A percentile compares a stretch with the other conserved stretches of the same genome.
Conservation (phyloP, 2,329 filamentous ascomycete species). For the Colletotrichum filicis region DNA sequence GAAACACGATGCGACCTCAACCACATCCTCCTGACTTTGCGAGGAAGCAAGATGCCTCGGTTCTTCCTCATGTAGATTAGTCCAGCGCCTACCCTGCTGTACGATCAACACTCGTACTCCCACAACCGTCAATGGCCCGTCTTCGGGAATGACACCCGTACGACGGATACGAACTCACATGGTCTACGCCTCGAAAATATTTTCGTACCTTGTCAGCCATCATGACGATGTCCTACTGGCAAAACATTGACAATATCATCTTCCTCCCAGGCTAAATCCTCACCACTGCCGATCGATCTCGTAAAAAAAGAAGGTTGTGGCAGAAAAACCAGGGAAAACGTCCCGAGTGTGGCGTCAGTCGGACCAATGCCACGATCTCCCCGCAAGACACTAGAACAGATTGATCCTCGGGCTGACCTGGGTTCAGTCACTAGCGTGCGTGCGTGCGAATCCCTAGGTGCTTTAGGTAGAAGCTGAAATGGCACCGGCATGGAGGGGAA, state of each 20-base stretch:
- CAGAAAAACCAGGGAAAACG: not conserved
- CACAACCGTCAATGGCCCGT: not conserved
- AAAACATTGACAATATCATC: too few species aligned
- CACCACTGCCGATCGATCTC: not conserved
- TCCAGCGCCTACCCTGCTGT: not conserved
- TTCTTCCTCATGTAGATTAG: not conserved
- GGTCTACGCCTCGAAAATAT: not conserved
- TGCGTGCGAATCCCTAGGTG: not conserved
- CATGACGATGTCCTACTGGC: not conserved
- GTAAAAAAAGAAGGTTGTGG: not conserved
- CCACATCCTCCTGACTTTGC: not conserved
- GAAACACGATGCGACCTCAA: not conserved
- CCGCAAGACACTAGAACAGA: constrained; percentile 9
- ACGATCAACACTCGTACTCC: not conserved
- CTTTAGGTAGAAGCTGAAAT: not conserved
- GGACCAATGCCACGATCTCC: not conserved
- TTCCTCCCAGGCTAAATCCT: not conserved
- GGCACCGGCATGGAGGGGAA: not conserved
- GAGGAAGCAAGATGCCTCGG: not conserved
- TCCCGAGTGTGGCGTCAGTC: not conserved
- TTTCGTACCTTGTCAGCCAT: not conserved
- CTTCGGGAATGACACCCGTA: not conserved
- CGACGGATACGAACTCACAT: constrained; percentile 20
- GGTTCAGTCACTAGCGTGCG: not conserved
- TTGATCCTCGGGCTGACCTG: not conserved